phyloP scores from a whole-genome alignment of 192 early-diverging fungal species.

The Lobosporangium transversale region DNA sequence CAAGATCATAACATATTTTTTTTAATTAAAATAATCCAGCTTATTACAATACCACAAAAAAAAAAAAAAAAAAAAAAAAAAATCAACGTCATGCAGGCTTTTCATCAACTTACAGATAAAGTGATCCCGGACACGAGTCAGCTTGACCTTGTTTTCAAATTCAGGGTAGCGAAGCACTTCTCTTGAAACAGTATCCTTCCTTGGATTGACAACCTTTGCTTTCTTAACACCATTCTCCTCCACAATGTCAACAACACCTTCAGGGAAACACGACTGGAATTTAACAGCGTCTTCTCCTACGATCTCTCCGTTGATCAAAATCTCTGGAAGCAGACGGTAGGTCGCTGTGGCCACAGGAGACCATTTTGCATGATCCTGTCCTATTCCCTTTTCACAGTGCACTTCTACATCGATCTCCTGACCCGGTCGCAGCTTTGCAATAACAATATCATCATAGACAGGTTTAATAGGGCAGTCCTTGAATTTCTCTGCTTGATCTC shows the following conservation, averaged over 20 bases:
- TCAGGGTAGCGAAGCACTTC: constrained; percentile 93
- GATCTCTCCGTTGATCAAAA: constrained; percentile 86
- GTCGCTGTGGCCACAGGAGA: constrained; percentile 97
- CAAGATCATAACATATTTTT: background rate
- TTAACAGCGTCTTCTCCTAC: constrained; percentile 81
- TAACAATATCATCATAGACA: constrained; percentile 91
- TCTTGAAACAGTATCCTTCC: constrained; percentile 95
- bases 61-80: too few species aligned
- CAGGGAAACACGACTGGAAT: constrained; percentile 88
- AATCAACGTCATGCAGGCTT: too few species aligned
- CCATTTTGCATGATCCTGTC: constrained; percentile 97
- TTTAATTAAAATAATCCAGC: too few species aligned
- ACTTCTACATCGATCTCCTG: constrained; percentile 86
- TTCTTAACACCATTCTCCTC: constrained; percentile 71
- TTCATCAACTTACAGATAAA: constrained; percentile 87
- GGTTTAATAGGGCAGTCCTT: constrained; percentile 74
- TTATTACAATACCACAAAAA: too few species aligned
- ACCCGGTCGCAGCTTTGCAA: constrained; percentile 93
- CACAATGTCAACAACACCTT: constrained; percentile 85
- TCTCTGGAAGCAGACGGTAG: constrained; percentile 94
- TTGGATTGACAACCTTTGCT: constrained; percentile 87
- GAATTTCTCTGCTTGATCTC: constrained; percentile 83
- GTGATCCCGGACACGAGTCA: constrained; percentile 94
- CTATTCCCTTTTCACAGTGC: constrained; percentile 92
- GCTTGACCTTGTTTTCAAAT: constrained; percentile 89